Evolutionary conservation across 257 asterid species (phyloP).

Genomic region (Jacaranda copaia): DNA sequence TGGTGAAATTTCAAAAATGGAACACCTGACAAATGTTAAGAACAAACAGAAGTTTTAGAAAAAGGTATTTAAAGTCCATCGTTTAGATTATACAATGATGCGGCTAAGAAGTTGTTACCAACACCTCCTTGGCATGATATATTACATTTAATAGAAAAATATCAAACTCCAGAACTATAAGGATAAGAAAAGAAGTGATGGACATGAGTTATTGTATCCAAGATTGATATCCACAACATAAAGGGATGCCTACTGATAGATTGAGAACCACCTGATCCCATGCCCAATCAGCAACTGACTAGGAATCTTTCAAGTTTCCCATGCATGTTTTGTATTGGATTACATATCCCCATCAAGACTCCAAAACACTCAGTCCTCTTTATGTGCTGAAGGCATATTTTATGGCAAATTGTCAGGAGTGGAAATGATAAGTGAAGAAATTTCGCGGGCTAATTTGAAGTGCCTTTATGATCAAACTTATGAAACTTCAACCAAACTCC

Average conservation of each 20-base stretch:
- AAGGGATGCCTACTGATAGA: background rate
- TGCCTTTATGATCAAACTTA: background rate
- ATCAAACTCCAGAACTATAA: background rate
- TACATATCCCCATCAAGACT: conserved; percentile 8
- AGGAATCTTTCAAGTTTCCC: background rate
- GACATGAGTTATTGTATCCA: background rate
- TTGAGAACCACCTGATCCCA: conserved; percentile 10
- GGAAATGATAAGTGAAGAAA: background rate
- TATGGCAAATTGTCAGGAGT: background rate
- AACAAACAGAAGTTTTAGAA: background rate
- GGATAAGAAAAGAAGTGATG: background rate
- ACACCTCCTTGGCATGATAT: background rate
- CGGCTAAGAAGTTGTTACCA: background rate
- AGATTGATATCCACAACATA: background rate
- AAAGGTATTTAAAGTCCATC: conserved; percentile 15
- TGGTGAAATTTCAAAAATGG: background rate
- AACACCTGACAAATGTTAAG: background rate
- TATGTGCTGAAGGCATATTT: background rate
- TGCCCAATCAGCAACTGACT: background rate
- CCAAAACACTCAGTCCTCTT: background rate
- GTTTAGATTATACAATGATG: background rate
- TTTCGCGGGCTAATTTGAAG: background rate
- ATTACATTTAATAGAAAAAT: background rate
- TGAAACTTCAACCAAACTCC: background rate
- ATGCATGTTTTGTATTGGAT: background rate